Conservation (phyloP, 345 rosid species). For the Theobroma cacao region DNA sequence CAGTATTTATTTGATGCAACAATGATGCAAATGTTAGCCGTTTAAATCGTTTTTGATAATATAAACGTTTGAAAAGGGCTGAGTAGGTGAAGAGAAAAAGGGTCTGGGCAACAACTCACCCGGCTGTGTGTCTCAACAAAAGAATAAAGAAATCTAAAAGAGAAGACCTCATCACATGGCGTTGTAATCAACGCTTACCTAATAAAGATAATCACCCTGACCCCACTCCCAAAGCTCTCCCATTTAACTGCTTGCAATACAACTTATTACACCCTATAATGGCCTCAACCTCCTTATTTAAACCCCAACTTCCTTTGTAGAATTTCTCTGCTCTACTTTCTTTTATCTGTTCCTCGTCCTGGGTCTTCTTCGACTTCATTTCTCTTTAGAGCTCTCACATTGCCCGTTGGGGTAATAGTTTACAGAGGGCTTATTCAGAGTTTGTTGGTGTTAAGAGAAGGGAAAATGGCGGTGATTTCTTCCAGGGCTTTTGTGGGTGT, state of each 20-base stretch:
- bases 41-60: neutral
- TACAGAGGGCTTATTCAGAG: neutral
- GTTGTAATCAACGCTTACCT: neutral
- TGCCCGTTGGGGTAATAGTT: neutral
- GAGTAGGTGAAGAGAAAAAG: neutral
- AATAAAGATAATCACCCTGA: neutral
- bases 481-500: slow-evolving; percentile 22
- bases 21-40: neutral
- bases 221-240: neutral
- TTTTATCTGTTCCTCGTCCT: neutral
- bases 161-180: neutral
- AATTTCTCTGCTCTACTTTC: neutral
- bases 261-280: neutral
- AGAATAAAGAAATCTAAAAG: neutral
- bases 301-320: neutral
- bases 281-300: slow-evolving; percentile 1
- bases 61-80: neutral
- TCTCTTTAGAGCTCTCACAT: neutral
- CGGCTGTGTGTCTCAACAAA: slow-evolving; percentile 13
- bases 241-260: neutral
- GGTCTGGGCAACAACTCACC: neutral
- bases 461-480: slow-evolving; percentile 4
- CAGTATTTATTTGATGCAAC: neutral
- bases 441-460: neutral
- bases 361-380: neutral